A percentile compares a stretch with the other conserved stretches of the same genome.
Evolutionary conservation across 2,329 filamentous ascomycete genomes (phyloP).

Genomic region (Sordariomycetes sp.): DNA sequence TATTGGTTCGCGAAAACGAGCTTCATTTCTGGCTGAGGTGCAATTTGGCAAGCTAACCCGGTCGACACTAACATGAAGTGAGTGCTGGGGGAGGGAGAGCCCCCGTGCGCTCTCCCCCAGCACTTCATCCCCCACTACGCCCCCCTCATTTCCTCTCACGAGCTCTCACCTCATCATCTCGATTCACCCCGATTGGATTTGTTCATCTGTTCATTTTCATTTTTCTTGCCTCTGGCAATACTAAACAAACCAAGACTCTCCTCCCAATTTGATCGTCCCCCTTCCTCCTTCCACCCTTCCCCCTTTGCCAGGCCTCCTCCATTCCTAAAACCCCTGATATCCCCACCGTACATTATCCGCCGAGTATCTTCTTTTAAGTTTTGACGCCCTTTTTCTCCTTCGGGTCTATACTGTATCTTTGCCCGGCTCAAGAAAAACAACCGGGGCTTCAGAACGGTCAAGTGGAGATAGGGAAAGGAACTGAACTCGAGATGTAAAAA

Average conservation of each 20-base stretch:
- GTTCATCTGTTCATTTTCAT: neutral
- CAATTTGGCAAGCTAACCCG: neutral
- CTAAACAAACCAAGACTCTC: neutral
- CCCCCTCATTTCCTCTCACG: neutral
- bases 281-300: neutral
- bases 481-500: neutral
- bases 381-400: neutral
- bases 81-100: too few species aligned
- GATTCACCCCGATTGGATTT: neutral
- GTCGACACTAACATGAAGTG: neutral
- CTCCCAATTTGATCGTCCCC: neutral
- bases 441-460: neutral
- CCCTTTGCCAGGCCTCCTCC: neutral
- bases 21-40: neutral
- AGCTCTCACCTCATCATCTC: neutral
- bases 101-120: neutral
- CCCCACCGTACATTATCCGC: neutral
- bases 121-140: neutral
- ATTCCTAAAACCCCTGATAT: neutral
- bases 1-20: neutral
- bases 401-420: slow-evolving; percentile 1
- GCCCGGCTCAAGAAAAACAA: neutral
- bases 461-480: neutral
- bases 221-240: neutral
- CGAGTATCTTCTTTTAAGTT: neutral